Conservation (phyloP, 495 filamentous ascomycete genomes). For the Lasiosphaeris hirsuta region DNA sequence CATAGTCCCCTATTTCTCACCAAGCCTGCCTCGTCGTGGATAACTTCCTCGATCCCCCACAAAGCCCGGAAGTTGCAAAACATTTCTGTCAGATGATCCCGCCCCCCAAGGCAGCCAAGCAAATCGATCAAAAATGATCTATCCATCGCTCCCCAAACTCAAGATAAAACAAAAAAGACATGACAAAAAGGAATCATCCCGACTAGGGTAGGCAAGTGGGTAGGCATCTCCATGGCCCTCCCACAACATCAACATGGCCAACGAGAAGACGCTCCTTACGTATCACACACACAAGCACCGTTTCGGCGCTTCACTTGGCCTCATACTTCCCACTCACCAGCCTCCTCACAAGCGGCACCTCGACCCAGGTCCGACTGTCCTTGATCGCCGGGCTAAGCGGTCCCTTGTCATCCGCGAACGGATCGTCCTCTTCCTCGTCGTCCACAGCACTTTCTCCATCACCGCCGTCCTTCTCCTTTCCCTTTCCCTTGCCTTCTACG, state of each 20-base stretch:
- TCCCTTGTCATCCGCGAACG: slow-evolving; percentile 40
- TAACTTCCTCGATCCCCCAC: too few relatives aligned
- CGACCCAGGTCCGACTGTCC: slow-evolving; percentile 61
- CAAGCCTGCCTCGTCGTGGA: too few relatives aligned
- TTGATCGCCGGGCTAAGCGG: slow-evolving; percentile 30
- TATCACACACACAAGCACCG: not conserved
- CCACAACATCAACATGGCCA: slow-evolving; percentile 1
- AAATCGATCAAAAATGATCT: not conserved
- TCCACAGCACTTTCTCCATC: slow-evolving; percentile 17
- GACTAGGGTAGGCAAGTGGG: slow-evolving; percentile 1
- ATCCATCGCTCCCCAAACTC: slow-evolving; percentile 7
- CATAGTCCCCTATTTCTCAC: too few relatives aligned
- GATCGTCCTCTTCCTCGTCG: slow-evolving; percentile 34
- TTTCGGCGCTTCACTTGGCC: slow-evolving; percentile 34
- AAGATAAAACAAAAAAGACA: slow-evolving; percentile 3
- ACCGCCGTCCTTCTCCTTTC: slow-evolving; percentile 36
- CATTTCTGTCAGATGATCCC: not conserved
- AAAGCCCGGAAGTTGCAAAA: not conserved
- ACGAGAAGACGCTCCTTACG: too few relatives aligned
- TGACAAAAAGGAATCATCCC: slow-evolving; percentile 2
- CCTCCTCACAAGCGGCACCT: slow-evolving; percentile 67
- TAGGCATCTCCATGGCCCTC: not conserved
- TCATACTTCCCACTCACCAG: slow-evolving; percentile 78
- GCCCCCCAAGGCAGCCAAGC: not conserved
- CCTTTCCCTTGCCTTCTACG: slow-evolving; percentile 42